These are phyloP conservation scores for Fusarium verrucosum DNA, from an alignment of 2,329 filamentous ascomycete genomes.

Conservation along the genomic window DNA sequence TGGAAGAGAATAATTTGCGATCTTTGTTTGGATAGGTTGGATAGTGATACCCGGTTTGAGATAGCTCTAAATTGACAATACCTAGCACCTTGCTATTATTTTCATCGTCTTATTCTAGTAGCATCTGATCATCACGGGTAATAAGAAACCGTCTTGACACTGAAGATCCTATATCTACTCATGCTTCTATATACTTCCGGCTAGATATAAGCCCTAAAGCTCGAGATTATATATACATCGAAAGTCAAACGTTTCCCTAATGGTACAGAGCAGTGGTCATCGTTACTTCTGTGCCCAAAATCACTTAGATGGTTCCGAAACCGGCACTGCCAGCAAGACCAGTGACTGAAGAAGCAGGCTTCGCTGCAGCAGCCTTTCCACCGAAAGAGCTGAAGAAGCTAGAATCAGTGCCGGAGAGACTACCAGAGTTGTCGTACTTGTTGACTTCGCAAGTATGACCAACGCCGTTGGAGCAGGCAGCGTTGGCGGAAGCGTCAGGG, in stretches of 20 bases:
- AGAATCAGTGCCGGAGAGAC: conserved; percentile 54
- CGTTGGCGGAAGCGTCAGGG: conserved; percentile 48
- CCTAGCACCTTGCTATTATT: too few species aligned
- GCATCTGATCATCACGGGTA: not conserved
- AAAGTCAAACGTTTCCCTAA: not conserved
- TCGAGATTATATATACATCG: conserved; percentile 15
- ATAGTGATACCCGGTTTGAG: not conserved
- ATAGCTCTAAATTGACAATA: too few species aligned
- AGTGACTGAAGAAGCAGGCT: conserved; percentile 47
- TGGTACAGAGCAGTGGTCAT: not conserved
- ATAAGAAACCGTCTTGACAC: not conserved
- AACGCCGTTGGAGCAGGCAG: conserved; percentile 55
- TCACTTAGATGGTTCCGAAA: conserved; percentile 54
- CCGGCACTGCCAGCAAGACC: conserved; percentile 55
- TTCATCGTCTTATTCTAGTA: too few species aligned
- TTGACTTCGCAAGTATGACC: conserved; percentile 63
- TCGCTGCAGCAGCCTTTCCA: conserved; percentile 60
- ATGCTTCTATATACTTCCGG: conserved; percentile 2
- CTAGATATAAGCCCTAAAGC: not conserved
- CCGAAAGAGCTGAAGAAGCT: conserved; percentile 60
- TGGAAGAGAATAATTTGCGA: conserved; percentile 36
- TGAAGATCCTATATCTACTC: conserved; percentile 1
- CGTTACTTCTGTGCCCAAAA: not conserved
- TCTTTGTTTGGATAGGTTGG: conserved; percentile 28
- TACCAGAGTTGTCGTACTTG: conserved; percentile 54